A percentile compares a stretch with the other conserved stretches of the same genome.
These are phyloP conservation scores for Penicillium rolfsii DNA, from an alignment of 2,329 filamentous ascomycete genomes.

Conservation along the genomic window DNA sequence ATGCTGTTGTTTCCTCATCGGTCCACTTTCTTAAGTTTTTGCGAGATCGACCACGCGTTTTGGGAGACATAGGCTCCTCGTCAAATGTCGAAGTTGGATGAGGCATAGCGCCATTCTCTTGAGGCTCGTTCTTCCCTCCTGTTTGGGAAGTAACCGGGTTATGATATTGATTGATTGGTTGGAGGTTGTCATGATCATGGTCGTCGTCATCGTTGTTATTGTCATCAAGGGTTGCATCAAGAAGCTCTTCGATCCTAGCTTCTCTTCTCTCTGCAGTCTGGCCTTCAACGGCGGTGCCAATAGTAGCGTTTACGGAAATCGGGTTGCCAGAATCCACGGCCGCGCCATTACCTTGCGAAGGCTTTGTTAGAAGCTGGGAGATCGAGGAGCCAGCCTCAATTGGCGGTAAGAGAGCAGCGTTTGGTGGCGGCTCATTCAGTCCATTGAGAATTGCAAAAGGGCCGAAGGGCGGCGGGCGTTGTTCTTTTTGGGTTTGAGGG, in stretches of 20 bases:
- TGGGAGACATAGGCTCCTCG: constrained; percentile 36
- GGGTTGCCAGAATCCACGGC: constrained; percentile 28
- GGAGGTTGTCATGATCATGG: constrained; percentile 20
- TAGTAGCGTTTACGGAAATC: constrained; percentile 19
- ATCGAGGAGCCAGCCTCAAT: constrained; percentile 56
- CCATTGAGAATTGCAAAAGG: constrained; percentile 59
- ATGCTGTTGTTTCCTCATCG: constrained; percentile 62
- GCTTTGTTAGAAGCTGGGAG: constrained; percentile 42
- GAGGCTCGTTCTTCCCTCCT: constrained; percentile 12
- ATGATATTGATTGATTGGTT: constrained; percentile 15
- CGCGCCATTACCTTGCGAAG: constrained; percentile 32
- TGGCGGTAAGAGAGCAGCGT: constrained; percentile 63
- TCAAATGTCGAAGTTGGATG: constrained; percentile 19
- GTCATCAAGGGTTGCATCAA: constrained; percentile 34
- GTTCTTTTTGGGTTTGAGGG: constrained; percentile 51
- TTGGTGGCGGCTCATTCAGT: constrained; percentile 65
- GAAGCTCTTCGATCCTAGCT: constrained; percentile 41
- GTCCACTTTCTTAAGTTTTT: constrained; percentile 61
- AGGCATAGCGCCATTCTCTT: constrained; percentile 7
- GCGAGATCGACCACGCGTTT: constrained; percentile 45
- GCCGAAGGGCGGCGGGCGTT: constrained; percentile 49
- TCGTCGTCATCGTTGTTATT: constrained; percentile 23
- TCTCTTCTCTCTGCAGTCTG: constrained; percentile 38
- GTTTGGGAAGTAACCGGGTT: constrained; percentile 3
- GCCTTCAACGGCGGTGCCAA: constrained; percentile 21